A percentile compares a stretch with the other conserved stretches of the same genome.
phyloP scores from a whole-genome alignment of 176 grass and related monocot species.

The Echinochloa phyllopogon region DNA sequence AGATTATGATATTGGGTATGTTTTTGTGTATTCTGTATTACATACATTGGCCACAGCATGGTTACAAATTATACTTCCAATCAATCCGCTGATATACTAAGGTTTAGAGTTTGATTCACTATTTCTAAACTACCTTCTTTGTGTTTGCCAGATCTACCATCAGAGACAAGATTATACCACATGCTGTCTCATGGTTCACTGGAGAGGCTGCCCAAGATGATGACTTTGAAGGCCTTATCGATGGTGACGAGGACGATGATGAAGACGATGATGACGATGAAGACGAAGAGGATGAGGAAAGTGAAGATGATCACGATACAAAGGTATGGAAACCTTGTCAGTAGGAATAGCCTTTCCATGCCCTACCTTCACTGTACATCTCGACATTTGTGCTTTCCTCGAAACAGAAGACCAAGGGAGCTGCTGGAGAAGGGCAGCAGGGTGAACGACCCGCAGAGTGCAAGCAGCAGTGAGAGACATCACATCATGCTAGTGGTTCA shows the following conservation, averaged over 20 bases:
- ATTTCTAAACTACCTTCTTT: conserved; percentile 19
- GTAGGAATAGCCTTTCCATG: not conserved
- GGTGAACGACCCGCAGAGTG: conserved; percentile 86
- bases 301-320: conserved; percentile 52
- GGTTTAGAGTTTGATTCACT: not conserved
- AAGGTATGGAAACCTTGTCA: conserved; percentile 26
- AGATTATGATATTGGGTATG: conserved; percentile 97
- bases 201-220: conserved; percentile 83
- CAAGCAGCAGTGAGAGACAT: conserved; percentile 78
- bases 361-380: not conserved
- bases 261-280: conserved; percentile 40
- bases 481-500: conserved; percentile 13
- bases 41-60: not conserved
- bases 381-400: not conserved
- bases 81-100: not conserved
- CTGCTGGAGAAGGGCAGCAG: conserved; percentile 59
- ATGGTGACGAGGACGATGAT: conserved; percentile 62
- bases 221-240: conserved; percentile 71
- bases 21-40: not conserved
- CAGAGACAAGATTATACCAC: conserved; percentile 96
- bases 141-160: conserved; percentile 73
- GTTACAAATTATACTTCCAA: not conserved
- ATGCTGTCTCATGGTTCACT: conserved; percentile 91
- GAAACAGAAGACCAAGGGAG: conserved; percentile 59
- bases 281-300: conserved; percentile 50